A percentile compares a stretch with the other conserved stretches of the same genome.
Evolutionary conservation across 2,329 filamentous ascomycete genomes (phyloP).

Genomic region (Neocatenulostroma microsporum): DNA sequence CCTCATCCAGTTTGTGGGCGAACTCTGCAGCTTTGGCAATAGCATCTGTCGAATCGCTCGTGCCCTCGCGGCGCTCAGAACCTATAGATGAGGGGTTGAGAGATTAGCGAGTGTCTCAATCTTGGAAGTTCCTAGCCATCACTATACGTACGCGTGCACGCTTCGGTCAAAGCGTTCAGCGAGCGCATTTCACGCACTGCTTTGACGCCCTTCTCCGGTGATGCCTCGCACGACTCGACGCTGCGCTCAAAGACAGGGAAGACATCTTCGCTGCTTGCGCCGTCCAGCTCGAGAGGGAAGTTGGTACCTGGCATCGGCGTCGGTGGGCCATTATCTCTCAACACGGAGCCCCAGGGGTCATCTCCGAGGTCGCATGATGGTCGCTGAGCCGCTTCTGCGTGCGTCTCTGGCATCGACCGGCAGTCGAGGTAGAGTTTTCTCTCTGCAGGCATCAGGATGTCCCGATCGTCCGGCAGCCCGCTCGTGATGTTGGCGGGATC

Average conservation of each 20-base stretch:
- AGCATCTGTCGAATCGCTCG: constrained; percentile 2
- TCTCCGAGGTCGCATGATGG: too few species aligned
- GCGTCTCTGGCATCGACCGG: too few species aligned
- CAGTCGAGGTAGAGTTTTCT: too few species aligned
- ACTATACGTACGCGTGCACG: constrained; percentile 8
- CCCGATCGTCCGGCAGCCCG: constrained; percentile 6
- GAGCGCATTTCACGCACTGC: constrained; percentile 19
- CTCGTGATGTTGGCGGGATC: constrained; percentile 5
- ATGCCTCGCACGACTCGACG: constrained; percentile 15
- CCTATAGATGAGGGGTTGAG: too few species aligned
- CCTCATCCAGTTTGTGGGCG: constrained; percentile 6
- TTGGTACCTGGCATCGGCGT: constrained; percentile 19
- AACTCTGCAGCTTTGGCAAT: constrained; percentile 3
- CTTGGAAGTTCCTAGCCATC: too few species aligned
- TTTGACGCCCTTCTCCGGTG: constrained; percentile 11
- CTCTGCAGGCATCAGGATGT: too few species aligned
- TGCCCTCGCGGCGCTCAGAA: too few species aligned
- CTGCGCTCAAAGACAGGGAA: constrained; percentile 19
- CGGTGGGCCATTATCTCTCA: constrained; percentile 7
- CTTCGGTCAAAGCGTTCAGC: constrained; percentile 21
- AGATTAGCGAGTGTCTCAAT: too few species aligned
- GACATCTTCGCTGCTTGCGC: constrained; percentile 9
- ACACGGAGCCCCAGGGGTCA: too few species aligned
- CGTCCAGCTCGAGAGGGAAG: constrained; percentile 17
- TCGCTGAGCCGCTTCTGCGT: too few species aligned